Base-by-base conservation (phyloP, 2,329 filamentous ascomycete species). In the Tricladium varicosporioides region DNA sequence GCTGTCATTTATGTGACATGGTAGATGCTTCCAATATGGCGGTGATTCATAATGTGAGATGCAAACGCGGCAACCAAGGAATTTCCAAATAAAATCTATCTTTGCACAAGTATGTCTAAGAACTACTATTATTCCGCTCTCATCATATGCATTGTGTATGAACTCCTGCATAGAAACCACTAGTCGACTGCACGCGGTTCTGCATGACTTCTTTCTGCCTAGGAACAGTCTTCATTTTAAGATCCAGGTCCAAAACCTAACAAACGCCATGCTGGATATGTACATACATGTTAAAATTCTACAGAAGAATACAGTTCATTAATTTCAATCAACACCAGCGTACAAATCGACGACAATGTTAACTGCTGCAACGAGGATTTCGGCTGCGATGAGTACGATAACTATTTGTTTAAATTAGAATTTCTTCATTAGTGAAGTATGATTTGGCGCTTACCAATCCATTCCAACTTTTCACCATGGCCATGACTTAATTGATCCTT, bases 301-400 rank as follows among this genome's bases (percentile, higher is more conserved):
- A 40, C 36, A 40, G n/a, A n/a, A 13, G 36, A 40, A 40, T 40
- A n/a, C 11, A 40, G 11, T 40, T 40, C 33, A 13, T 53, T 74
- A 84, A 62, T 86, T 80, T 53, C 74, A 84, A 62, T 86, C 80
- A 44, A 83, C 75, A 54, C 81, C 81, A 56, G 89, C 92, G 69
- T 95, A 95, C 63, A 97, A 71, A 73, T 97, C 94, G 33, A 97
- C 94, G 31, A 97, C 82, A 62, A 99, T 97, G 73, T 97, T 97
- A 67, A 97, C 88, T 15, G 85, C 89, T 1, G 92, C 92, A 48
- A 97, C 92, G 7, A 97, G 76, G 60, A 97, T 97, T 72, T 99
- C 94, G 11, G 92, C 92, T 7, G 92, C 93, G 69, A 99, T 97
- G 50, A 99, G 84, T 18, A 97, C 82, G 67, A 99, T 97, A 45